These are phyloP conservation scores for Aulographum hederae DNA, from an alignment of 2,329 filamentous ascomycete species.

Conservation along the genomic window DNA sequence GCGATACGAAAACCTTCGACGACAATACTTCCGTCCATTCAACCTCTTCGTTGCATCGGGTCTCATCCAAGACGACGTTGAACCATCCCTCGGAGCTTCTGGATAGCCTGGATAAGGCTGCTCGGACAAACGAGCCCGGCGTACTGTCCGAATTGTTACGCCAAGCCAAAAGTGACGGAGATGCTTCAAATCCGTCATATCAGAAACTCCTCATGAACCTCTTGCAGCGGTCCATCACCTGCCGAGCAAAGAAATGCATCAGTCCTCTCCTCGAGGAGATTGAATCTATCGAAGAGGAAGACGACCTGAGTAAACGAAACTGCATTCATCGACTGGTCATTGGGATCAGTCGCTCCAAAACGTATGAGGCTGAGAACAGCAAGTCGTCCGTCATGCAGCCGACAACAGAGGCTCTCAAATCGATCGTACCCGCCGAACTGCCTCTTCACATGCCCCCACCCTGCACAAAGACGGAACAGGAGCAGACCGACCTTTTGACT, in stretches of 20 bases:
- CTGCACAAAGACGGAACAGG: constrained; percentile 47
- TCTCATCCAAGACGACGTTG: constrained; percentile 56
- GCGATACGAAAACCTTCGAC: constrained; percentile 58
- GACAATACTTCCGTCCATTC: constrained; percentile 56
- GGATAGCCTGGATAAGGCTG: constrained; percentile 53
- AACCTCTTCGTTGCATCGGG: constrained; percentile 53
- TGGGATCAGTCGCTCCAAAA: constrained; percentile 62
- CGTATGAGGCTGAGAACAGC: constrained; percentile 26
- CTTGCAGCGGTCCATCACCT: constrained; percentile 58
- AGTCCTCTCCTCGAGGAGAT: constrained; percentile 50
- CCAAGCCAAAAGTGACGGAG: constrained; percentile 33
- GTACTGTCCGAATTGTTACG: constrained; percentile 37
- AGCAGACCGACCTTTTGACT: constrained; percentile 38
- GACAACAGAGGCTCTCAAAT: constrained; percentile 42
- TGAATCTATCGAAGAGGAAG: constrained; percentile 59
- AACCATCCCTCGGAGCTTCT: constrained; percentile 51
- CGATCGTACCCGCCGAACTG: constrained; percentile 61
- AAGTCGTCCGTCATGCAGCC: constrained; percentile 33
- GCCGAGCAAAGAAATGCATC: constrained; percentile 50
- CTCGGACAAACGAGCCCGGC: constrained; percentile 47
- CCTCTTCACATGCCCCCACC: constrained; percentile 43
- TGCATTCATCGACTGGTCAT: constrained; percentile 87
- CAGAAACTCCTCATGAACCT: constrained; percentile 62
- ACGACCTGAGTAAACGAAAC: constrained; percentile 88
- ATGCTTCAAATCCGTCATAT: constrained; percentile 28